A percentile compares a stretch with the other conserved stretches of the same genome.
These are phyloP conservation scores for Phytophthora cryptogea DNA, from an alignment of 352 stramenopile genomes.

Conservation along the genomic window DNA sequence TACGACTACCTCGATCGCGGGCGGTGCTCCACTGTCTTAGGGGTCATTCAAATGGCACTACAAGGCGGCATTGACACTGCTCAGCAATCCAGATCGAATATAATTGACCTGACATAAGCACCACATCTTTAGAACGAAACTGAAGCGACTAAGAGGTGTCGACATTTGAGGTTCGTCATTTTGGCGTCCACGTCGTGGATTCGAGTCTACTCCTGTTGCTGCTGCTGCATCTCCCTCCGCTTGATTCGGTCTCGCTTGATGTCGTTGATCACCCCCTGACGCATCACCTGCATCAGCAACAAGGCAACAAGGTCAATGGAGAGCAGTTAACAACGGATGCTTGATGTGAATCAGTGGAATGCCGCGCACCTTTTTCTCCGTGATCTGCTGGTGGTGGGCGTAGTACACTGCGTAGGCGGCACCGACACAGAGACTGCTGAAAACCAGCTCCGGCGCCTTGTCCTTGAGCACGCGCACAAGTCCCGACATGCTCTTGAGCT, in stretches of 20 bases:
- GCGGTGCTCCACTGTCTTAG: constrained; percentile 32
- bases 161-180: constrained; percentile 9
- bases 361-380: constrained; percentile 69
- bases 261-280: constrained; percentile 78
- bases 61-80: background rate
- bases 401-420: constrained; percentile 73
- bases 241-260: constrained; percentile 76
- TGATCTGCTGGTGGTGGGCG: constrained; percentile 76
- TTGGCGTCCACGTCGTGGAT: constrained; percentile 5
- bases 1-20: constrained; percentile 47
- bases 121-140: background rate
- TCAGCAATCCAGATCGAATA: background rate
- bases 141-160: constrained; percentile 1
- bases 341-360: background rate
- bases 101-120: background rate
- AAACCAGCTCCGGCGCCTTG: constrained; percentile 56
- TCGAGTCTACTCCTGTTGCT: constrained; percentile 27
- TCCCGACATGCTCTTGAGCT: constrained; percentile 13
- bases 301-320: constrained; percentile 6
- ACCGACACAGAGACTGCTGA: constrained; percentile 46
- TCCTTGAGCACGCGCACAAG: constrained; percentile 36
- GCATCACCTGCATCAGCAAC: constrained; percentile 54
- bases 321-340: background rate
- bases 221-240: constrained; percentile 48
- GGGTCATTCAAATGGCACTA: constrained; percentile 21